phyloP scores from a whole-genome alignment of 2,329 filamentous ascomycete species.

The Scedosporium boydii region DNA sequence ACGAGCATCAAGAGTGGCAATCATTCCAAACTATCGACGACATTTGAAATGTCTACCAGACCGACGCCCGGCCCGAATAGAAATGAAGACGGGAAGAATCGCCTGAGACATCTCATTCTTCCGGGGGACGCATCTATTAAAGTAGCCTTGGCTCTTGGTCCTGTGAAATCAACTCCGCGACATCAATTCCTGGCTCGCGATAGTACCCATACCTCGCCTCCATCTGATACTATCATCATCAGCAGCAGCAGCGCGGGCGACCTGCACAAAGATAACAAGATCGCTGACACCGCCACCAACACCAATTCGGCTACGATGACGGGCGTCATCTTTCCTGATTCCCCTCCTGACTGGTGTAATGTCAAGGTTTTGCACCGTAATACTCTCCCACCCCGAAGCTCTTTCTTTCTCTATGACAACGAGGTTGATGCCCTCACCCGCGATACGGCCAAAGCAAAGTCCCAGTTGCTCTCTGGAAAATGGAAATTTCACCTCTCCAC shows the following conservation, averaged over 20 bases:
- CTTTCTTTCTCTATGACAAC: conserved; percentile 43
- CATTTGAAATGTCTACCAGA: background rate
- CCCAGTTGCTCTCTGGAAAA: conserved; percentile 36
- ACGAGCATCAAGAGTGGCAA: background rate
- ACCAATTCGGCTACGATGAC: background rate
- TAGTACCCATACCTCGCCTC: background rate
- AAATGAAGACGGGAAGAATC: background rate
- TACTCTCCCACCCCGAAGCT: conserved; percentile 44
- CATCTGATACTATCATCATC: background rate
- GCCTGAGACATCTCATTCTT: background rate
- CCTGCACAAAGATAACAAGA: background rate
- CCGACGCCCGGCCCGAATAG: background rate
- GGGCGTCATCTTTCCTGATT: conserved; percentile 9
- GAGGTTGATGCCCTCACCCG: conserved; percentile 37
- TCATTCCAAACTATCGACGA: background rate
- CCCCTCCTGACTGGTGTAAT: conserved; percentile 51
- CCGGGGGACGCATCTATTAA: background rate
- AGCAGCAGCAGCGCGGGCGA: background rate
- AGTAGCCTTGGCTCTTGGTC: background rate
- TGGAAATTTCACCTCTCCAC: conserved; percentile 44
- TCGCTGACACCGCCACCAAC: background rate
- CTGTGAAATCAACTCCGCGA: background rate
- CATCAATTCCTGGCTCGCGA: background rate
- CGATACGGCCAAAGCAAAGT: conserved; percentile 28
- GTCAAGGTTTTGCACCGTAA: conserved; percentile 50